Evolutionary conservation across 768 basidiomycete genomes (phyloP).

Genomic region (Tulasnella sp.): DNA sequence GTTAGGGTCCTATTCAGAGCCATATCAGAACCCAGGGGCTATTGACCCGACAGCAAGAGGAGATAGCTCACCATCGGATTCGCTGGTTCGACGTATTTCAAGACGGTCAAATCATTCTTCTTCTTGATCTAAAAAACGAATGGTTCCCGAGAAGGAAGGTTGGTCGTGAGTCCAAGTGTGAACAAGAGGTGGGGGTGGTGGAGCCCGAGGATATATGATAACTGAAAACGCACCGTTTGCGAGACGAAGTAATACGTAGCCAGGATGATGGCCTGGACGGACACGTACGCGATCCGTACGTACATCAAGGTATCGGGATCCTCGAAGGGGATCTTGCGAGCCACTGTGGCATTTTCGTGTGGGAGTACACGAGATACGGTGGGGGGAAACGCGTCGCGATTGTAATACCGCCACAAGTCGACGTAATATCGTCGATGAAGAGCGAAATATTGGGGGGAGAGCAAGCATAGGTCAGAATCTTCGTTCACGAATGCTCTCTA

Average conservation of each 20-base stretch:
- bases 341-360: conserved; percentile 45
- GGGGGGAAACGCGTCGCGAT: neutral
- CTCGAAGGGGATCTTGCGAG: conserved; percentile 84
- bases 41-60: neutral
- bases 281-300: conserved; percentile 76
- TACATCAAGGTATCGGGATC: conserved; percentile 74
- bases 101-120: conserved; percentile 91
- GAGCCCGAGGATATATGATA: conserved; percentile 4
- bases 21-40: neutral
- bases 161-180: neutral
- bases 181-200: neutral
- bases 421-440: neutral
- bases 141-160: too few species aligned
- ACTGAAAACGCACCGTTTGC: conserved; percentile 50
- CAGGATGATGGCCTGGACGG: conserved; percentile 62
- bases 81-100: conserved; percentile 82
- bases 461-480: neutral
- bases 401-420: neutral
- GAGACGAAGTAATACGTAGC: conserved; percentile 76
- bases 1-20: conserved; percentile 45
- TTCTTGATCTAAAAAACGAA: conserved; percentile 69
- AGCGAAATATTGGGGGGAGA: neutral
- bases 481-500: neutral
- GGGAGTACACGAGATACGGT: neutral
- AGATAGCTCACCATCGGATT: conserved; percentile 63